Percentiles rank a stretch among this genome's conserved stretches.
phyloP scores from a whole-genome alignment of 208 protist genomes.

The Crithidia mellificae region DNA sequence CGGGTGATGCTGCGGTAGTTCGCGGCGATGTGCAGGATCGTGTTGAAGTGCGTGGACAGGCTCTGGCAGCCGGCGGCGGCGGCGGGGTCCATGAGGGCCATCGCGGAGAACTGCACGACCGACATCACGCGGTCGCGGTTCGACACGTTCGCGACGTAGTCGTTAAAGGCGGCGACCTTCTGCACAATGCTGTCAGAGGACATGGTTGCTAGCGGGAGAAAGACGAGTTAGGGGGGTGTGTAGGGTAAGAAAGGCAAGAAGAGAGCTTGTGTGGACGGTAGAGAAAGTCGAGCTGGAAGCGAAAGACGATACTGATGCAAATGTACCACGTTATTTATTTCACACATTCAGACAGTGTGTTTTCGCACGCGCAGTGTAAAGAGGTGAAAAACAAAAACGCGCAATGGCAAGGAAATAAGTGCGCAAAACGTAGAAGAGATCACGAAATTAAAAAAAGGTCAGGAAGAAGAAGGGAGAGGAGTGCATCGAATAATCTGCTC shows the following conservation, averaged over 20 bases:
- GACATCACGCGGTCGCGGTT: conserved; percentile 75
- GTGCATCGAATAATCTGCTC: no score
- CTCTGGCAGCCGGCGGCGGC: conserved; percentile 35
- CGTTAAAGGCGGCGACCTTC: conserved; percentile 51
- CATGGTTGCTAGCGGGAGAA: conserved; percentile 18
- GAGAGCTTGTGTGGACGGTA: not conserved
- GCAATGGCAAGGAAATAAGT: no score
- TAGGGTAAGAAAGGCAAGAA: no score
- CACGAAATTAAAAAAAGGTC: no score
- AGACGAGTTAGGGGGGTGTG: not conserved
- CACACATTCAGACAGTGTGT: no score
- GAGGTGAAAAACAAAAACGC: not conserved
- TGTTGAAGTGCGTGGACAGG: conserved; percentile 49
- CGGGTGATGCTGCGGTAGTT: conserved; percentile 79
- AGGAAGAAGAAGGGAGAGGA: no score
- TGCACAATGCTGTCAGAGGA: conserved; percentile 14
- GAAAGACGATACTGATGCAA: not conserved
- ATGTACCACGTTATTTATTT: no score
- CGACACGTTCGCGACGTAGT: conserved; percentile 50
- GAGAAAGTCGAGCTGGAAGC: not conserved
- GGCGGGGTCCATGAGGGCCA: conserved; percentile 55
- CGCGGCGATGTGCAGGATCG: conserved; percentile 53
- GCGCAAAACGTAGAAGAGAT: no score
- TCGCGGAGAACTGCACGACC: conserved; percentile 62
- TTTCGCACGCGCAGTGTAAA: not conserved